Conservation (phyloP, 441 rosid genomes). For the Macaranga tanarius region DNA sequence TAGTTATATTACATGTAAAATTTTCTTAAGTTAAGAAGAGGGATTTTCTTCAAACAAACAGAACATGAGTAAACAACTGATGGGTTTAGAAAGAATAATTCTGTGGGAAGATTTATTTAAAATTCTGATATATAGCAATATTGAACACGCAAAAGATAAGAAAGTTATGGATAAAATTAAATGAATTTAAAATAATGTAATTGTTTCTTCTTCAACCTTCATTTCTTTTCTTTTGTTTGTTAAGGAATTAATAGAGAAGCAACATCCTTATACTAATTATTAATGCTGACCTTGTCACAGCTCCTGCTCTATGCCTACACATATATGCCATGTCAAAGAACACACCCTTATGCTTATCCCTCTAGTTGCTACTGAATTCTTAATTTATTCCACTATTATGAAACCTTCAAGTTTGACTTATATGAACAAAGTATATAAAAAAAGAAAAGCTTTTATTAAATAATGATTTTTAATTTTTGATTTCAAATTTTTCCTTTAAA, state of each 20-base stretch:
- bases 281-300: background rate
- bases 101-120: background rate
- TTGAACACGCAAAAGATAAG: background rate
- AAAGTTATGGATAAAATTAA: background rate
- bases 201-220: conserved; percentile 12
- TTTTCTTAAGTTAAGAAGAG: too few species aligned
- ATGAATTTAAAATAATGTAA: too few species aligned
- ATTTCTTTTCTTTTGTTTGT: background rate
- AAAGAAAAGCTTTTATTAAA: too few species aligned
- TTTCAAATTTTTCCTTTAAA: too few species aligned
- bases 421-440: too few species aligned
- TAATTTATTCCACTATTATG: background rate
- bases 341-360: background rate
- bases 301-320: background rate
- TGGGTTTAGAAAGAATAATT: too few species aligned
- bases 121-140: background rate
- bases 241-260: background rate
- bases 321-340: too few species aligned
- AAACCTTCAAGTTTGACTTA: too few species aligned
- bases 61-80: too few species aligned
- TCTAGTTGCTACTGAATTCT: background rate
- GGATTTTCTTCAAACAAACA: too few species aligned
- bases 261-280: background rate
- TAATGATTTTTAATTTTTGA: too few species aligned
- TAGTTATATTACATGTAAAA: too few species aligned